Evolutionary conservation across 495 filamentous ascomycete species (phyloP).

Genomic region (Talaromyces nanjingensis): DNA sequence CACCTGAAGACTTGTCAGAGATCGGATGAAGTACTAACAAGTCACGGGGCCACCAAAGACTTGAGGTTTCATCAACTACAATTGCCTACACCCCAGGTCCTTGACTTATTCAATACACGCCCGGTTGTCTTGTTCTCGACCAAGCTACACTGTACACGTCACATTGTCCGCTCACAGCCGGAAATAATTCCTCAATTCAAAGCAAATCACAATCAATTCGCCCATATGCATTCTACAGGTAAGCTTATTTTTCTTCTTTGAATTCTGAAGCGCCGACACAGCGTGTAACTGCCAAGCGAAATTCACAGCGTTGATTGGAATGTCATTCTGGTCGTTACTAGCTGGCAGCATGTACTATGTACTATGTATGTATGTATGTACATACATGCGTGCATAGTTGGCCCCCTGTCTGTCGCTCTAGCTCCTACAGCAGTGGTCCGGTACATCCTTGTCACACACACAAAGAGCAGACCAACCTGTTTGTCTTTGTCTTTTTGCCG

Average conservation of each 20-base stretch:
- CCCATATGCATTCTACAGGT: conserved; percentile 4
- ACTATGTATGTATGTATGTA: neutral
- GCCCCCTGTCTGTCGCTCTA: conserved; percentile 4
- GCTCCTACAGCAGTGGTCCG: neutral
- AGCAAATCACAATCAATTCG: neutral
- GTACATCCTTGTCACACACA: conserved; percentile 10
- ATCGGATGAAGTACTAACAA: neutral
- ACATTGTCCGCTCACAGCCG: neutral
- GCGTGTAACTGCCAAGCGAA: neutral
- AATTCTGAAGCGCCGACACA: neutral
- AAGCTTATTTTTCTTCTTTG: conserved; percentile 5
- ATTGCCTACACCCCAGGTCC: neutral
- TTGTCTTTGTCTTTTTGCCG: conserved; percentile 2
- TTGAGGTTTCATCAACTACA: neutral
- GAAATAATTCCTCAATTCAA: neutral
- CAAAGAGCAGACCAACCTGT: neutral
- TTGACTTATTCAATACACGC: neutral
- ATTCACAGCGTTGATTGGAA: neutral
- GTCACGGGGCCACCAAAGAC: neutral
- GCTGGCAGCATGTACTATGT: neutral
- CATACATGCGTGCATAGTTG: neutral
- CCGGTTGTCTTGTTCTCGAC: neutral
- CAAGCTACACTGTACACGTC: neutral
- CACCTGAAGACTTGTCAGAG: neutral
- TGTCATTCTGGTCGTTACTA: conserved; percentile 7